These are phyloP conservation scores for Candida cerambycidarum DNA, from an alignment of 805 yeast genomes.

Conservation along the genomic window DNA sequence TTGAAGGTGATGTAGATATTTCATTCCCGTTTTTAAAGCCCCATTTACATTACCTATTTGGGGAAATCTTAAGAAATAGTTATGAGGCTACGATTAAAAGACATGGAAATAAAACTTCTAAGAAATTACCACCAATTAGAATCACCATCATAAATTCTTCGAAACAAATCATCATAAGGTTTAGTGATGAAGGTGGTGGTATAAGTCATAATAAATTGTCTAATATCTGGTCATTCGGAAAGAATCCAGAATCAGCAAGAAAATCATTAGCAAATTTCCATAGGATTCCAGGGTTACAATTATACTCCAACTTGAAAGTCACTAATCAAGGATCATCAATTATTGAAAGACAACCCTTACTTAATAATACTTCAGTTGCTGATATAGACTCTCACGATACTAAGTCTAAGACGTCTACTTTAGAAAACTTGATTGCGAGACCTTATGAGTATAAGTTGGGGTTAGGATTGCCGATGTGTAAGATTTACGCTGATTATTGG, in stretches of 20 bases:
- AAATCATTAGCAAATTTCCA: slow-evolving; percentile 66
- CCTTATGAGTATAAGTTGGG: slow-evolving; percentile 78
- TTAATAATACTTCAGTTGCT: slow-evolving; percentile 41
- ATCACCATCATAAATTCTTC: slow-evolving; percentile 70
- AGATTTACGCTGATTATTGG: slow-evolving; percentile 95
- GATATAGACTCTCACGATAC: slow-evolving; percentile 21
- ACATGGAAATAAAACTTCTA: slow-evolving; percentile 26
- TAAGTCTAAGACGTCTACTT: slow-evolving; percentile 47
- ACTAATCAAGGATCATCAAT: slow-evolving; percentile 41
- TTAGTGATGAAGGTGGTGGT: slow-evolving; percentile 93
- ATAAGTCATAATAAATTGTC: slow-evolving; percentile 56
- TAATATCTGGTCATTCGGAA: slow-evolving; percentile 86
- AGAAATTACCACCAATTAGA: slow-evolving; percentile 67
- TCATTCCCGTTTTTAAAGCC: slow-evolving; percentile 81
- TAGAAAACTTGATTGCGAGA: slow-evolving; percentile 65
- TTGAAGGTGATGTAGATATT: slow-evolving; percentile 70
- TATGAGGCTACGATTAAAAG: slow-evolving; percentile 70
- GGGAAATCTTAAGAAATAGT: slow-evolving; percentile 85
- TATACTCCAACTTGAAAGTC: slow-evolving; percentile 42
- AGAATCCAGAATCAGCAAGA: slow-evolving; percentile 58
- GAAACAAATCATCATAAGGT: slow-evolving; percentile 68
- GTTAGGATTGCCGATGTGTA: slow-evolving; percentile 88
- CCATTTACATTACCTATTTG: slow-evolving; percentile 81
- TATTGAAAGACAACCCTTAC: slow-evolving; percentile 23
- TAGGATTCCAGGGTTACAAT: slow-evolving; percentile 60